phyloP scores from a whole-genome alignment of 768 basidiomycete genomes.

The Hysterangium stoloniferum region DNA sequence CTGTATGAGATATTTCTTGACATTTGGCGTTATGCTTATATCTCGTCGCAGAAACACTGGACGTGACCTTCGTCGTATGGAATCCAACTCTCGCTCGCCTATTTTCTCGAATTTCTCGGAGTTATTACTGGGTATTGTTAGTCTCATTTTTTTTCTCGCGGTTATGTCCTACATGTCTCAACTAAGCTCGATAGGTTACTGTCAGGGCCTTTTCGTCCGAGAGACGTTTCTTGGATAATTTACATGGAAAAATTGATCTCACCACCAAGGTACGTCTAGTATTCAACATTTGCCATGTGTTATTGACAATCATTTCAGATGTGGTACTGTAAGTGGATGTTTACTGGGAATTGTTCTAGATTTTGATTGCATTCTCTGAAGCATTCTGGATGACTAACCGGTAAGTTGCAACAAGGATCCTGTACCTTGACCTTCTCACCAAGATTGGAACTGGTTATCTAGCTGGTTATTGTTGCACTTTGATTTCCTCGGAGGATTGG shows the following conservation, averaged over 20 bases:
- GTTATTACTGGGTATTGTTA: constrained; percentile 57
- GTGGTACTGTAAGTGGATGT: constrained; percentile 48
- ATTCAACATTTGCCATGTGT: not conserved
- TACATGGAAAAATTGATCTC: constrained; percentile 66
- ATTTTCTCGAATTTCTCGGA: constrained; percentile 82
- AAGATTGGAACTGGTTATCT: not conserved
- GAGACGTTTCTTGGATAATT: constrained; percentile 60
- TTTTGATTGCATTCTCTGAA: not conserved
- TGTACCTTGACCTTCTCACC: too few species aligned
- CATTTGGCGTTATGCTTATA: not conserved
- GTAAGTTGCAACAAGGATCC: not conserved
- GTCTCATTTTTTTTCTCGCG: not conserved
- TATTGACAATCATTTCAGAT: constrained; percentile 34
- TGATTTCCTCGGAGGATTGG: constrained; percentile 65
- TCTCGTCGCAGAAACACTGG: constrained; percentile 45
- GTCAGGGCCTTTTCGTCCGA: constrained; percentile 88
- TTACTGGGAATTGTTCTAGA: not conserved
- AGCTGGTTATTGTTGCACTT: constrained; percentile 75
- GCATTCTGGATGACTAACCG: constrained; percentile 86
- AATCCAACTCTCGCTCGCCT: constrained; percentile 78
- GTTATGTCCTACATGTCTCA: not conserved
- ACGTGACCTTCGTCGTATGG: constrained; percentile 82
- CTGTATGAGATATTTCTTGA: constrained; percentile 23
- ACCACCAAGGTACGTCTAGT: constrained; percentile 56
- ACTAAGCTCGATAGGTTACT: constrained; percentile 41